phyloP scores from a whole-genome alignment of 2,329 filamentous ascomycete species.

The Claviceps capensis region DNA sequence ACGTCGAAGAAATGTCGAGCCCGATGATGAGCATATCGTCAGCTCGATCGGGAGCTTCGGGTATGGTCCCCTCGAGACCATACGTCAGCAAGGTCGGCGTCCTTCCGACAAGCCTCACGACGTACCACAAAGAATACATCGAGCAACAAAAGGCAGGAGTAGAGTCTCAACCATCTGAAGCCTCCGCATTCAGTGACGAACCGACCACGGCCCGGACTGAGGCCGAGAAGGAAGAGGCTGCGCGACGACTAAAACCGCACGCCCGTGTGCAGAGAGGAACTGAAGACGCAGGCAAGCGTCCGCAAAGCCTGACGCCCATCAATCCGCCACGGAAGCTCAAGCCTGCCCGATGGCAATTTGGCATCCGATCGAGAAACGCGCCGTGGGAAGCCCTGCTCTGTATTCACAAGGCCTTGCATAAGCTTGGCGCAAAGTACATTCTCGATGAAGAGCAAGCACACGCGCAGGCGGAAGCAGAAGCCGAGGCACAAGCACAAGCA shows the following conservation, averaged over 20 bases:
- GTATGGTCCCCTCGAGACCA: constrained; percentile 34
- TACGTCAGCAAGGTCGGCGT: constrained; percentile 81
- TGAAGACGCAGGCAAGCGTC: constrained; percentile 47
- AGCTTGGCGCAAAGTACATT: constrained; percentile 83
- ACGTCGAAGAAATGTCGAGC: constrained; percentile 28
- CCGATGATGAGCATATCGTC: constrained; percentile 42
- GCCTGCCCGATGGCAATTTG: constrained; percentile 93
- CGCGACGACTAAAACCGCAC: constrained; percentile 73
- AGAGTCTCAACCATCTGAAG: constrained; percentile 27
- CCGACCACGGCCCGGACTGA: constrained; percentile 40
- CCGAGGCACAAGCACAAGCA: too few relatives aligned
- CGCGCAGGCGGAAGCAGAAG: constrained; percentile 8
- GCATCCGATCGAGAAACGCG: constrained; percentile 85
- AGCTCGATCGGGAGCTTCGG: constrained; percentile 37
- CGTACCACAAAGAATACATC: constrained; percentile 85
- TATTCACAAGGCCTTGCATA: constrained; percentile 82
- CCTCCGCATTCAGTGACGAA: constrained; percentile 33
- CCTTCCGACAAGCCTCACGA: constrained; percentile 77
- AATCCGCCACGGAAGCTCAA: constrained; percentile 56
- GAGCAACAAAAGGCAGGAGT: constrained; percentile 49
- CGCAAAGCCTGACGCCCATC: constrained; percentile 49
- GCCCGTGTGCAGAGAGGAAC: constrained; percentile 56
- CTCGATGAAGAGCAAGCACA: constrained; percentile 46
- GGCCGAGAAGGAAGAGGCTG: constrained; percentile 70
- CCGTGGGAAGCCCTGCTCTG: constrained; percentile 90